Conservation (phyloP, 805 yeast species). For the Jamesozyma jinghongensis region DNA sequence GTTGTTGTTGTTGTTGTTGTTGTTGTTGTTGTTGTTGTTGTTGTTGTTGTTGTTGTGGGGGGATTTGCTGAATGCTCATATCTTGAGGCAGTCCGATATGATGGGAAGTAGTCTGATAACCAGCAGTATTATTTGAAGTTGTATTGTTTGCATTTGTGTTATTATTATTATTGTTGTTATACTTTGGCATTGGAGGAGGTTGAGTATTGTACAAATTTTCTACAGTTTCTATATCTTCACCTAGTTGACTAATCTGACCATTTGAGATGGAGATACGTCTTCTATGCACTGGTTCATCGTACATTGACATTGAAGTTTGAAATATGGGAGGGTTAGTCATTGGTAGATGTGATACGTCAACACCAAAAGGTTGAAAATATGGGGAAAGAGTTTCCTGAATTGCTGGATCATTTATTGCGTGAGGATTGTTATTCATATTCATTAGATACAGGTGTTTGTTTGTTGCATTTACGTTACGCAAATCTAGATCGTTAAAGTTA, state of each 20-base stretch:
- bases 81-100: not conserved
- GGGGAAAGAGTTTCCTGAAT: conserved; percentile 34
- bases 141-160: conserved; percentile 4
- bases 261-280: conserved; percentile 74
- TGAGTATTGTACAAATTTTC: conserved; percentile 33
- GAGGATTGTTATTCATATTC: conserved; percentile 20
- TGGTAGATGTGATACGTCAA: conserved; percentile 37
- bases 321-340: conserved; percentile 39
- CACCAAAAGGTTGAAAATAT: conserved; percentile 37
- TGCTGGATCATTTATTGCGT: conserved; percentile 24
- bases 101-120: not conserved
- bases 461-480: conserved; percentile 1
- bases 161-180: conserved; percentile 2
- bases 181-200: conserved; percentile 15
- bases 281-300: conserved; percentile 25
- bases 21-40: conserved; percentile 8
- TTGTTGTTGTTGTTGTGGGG: not conserved
- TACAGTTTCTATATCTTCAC: conserved; percentile 32
- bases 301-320: conserved; percentile 33
- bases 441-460: conserved; percentile 11
- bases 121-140: too few species aligned
- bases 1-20: not conserved
- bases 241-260: conserved; percentile 76
- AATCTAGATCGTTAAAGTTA: conserved; percentile 1
- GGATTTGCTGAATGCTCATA: not conserved